These are phyloP conservation scores for Porcisia hertigi DNA, from an alignment of 208 protist species.

Conservation along the genomic window DNA sequence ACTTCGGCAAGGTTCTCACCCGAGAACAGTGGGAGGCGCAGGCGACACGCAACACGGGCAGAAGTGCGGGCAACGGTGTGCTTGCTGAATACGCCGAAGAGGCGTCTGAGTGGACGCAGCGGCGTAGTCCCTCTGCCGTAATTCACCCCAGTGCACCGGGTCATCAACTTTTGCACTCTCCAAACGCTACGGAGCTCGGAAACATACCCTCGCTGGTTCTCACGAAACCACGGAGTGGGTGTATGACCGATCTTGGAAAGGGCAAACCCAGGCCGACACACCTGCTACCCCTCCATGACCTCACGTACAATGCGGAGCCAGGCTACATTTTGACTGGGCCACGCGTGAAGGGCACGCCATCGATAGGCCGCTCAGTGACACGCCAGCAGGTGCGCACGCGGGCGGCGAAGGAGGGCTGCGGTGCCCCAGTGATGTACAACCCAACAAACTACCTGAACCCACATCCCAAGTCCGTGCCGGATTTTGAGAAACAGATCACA, in stretches of 20 bases:
- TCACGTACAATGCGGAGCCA: constrained; percentile 57
- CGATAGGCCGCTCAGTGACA: constrained; percentile 55
- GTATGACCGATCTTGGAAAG: constrained; percentile 45
- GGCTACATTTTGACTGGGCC: constrained; percentile 50
- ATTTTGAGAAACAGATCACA: constrained; percentile 85
- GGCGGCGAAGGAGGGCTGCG: constrained; percentile 45
- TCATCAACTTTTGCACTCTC: constrained; percentile 51
- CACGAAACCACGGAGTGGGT: constrained; percentile 45
- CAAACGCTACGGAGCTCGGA: constrained; percentile 59
- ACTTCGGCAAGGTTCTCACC: constrained; percentile 52
- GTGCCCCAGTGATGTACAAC: constrained; percentile 53
- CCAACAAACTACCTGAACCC: constrained; percentile 46
- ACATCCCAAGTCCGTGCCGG: constrained; percentile 57
- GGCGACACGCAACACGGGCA: not conserved
- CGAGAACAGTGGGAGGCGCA: constrained; percentile 43
- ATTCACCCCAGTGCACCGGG: constrained; percentile 70
- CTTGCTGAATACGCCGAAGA: constrained; percentile 8
- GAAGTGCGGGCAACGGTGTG: constrained; percentile 10
- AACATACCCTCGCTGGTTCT: constrained; percentile 61
- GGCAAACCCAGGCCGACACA: constrained; percentile 35
- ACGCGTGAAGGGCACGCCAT: constrained; percentile 59
- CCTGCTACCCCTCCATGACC: constrained; percentile 44
- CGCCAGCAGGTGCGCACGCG: constrained; percentile 50
- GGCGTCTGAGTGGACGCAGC: constrained; percentile 32
- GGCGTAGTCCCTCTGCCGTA: constrained; percentile 34